Evolutionary conservation across 75 land plant species (phyloP), one percentile per base, ranked within the genome.

Genomic region (Sequoia sempervirens): DNA sequence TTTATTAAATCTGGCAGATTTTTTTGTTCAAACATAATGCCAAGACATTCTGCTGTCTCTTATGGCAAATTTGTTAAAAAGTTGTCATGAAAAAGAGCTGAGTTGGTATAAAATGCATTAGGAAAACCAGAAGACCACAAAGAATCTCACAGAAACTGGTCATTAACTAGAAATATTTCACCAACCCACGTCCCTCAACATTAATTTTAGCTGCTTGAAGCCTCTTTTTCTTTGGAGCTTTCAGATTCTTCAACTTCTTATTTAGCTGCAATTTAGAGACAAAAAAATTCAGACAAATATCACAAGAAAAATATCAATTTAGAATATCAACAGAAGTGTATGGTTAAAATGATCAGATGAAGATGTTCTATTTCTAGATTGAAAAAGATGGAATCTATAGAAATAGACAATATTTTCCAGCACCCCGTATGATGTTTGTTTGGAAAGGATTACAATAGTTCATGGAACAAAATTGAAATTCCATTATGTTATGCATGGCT

Each of bases 171-270:
- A 93, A 82, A 81, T 86, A 97, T 82, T 93, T 92, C 54, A 97
- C 95, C 90, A 96, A 89, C 9, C 99, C 98, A 73, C 99, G 96
- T 37, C 99, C 99, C 75, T 97, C 99, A 43, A 96, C 98, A 83
- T 95, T 96, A 75, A 97, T 82, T 81, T 90, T 97, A 26, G 94
- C 88, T 38, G 99, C 99, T 80, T 97, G 99, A 64, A 97, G 89
- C 78, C 87, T 90, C 87, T 90, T 94, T 91, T 90, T 94, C 87
- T 94, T 97, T 5, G 94, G 92, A 26, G 95, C 94, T 86, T 94
- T 96, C 91, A 97, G 66, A 47, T 96, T 96, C 83, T 97, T 98
- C 84, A 97, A 81, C 85, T 97, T 97, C 89, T 96, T 96, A 79
- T 94, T 94, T 98, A 97, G 96, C 99, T 97, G 92, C 72, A 89